Evolutionary conservation across 208 protist genomes (phyloP).

Genomic region (Lotmaria passim): DNA sequence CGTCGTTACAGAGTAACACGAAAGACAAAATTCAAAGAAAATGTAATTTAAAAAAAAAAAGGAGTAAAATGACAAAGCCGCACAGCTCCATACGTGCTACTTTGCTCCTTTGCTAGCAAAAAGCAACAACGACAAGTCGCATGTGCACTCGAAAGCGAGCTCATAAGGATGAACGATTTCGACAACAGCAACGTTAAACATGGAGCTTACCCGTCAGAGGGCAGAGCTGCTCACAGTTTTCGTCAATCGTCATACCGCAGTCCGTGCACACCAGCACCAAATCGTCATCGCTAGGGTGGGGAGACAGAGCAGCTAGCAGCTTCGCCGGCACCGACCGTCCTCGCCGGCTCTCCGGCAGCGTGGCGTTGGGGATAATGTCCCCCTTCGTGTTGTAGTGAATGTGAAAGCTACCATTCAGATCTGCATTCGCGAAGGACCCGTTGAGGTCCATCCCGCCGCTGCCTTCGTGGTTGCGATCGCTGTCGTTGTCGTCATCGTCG

Average conservation of each 20-base stretch:
- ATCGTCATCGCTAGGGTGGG: conserved; percentile 53
- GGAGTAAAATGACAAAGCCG: neutral
- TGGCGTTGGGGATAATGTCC: conserved; percentile 20
- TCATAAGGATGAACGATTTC: too few species aligned
- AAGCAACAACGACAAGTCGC: too few species aligned
- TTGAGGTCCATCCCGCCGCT: conserved; percentile 22
- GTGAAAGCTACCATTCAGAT: conserved; percentile 42
- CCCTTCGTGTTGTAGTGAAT: conserved; percentile 34
- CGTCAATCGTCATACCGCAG: conserved; percentile 57
- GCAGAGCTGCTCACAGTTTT: conserved; percentile 38
- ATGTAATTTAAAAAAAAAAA: too few species aligned
- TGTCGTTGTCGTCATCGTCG: neutral
- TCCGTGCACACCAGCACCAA: conserved; percentile 68
- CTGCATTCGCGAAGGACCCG: conserved; percentile 30
- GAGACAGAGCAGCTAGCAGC: conserved; percentile 27
- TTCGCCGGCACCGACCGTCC: conserved; percentile 17
- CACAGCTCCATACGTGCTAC: too few species aligned
- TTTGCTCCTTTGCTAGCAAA: too few species aligned
- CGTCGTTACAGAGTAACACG: neutral
- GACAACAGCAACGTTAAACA: conserved; percentile 16
- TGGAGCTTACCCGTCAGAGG: conserved; percentile 62
- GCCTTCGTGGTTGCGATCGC: neutral
- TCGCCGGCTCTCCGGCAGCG: conserved; percentile 18
- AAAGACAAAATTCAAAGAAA: too few species aligned
- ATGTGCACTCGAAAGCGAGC: too few species aligned